phyloP scores from a whole-genome alignment of 768 basidiomycete genomes.

The Agaricus blazei region DNA sequence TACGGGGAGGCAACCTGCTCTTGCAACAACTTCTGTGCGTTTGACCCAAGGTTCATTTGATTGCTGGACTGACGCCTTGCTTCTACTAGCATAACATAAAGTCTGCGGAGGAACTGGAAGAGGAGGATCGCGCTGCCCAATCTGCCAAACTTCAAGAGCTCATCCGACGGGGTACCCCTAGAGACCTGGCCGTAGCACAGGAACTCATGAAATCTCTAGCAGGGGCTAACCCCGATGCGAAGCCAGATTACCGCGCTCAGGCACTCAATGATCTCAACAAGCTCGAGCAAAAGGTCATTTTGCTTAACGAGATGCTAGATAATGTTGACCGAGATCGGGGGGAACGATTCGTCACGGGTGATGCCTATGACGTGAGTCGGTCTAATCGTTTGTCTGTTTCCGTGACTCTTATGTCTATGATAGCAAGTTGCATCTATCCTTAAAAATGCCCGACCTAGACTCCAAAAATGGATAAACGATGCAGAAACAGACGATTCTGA shows the following conservation, averaged over 20 bases:
- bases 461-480: conserved; percentile 98
- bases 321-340: conserved; percentile 71
- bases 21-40: conserved; percentile 39
- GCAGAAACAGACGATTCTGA: conserved; percentile 87
- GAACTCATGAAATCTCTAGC: conserved; percentile 96
- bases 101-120: conserved; percentile 92
- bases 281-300: conserved; percentile 88
- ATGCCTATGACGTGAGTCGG: conserved; percentile 81
- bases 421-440: conserved; percentile 90
- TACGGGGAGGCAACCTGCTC: conserved; percentile 22
- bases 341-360: conserved; percentile 81
- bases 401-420: conserved; percentile 1
- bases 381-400: not conserved
- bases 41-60: not conserved
- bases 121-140: conserved; percentile 92
- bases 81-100: conserved; percentile 65
- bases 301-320: conserved; percentile 97
- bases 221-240: conserved; percentile 91
- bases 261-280: conserved; percentile 89
- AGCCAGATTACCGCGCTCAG: conserved; percentile 91
- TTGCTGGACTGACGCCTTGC: not conserved
- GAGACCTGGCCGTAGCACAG: conserved; percentile 92
- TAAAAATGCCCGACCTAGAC: conserved; percentile 78
- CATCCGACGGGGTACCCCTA: conserved; percentile 91
- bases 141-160: conserved; percentile 98